Evolutionary conservation across 192 early-diverging fungal genomes (phyloP).

Genomic region (Lobosporangium transversale): DNA sequence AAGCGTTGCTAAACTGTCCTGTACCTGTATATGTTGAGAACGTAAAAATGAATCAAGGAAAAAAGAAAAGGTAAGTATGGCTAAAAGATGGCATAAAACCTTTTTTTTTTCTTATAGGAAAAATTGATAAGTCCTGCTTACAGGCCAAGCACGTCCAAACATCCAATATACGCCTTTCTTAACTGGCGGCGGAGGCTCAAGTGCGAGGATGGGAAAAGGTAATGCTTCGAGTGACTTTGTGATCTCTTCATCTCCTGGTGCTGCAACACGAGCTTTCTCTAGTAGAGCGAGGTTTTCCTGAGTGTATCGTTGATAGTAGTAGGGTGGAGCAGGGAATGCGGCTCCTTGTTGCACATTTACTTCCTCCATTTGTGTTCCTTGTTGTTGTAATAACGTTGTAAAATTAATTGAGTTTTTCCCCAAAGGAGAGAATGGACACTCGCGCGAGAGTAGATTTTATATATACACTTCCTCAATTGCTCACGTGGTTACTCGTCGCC

Average conservation of each 20-base stretch:
- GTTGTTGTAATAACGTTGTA: neutral
- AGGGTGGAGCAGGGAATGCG: conserved; percentile 74
- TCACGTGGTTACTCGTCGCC: too few species aligned
- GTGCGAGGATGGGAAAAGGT: conserved; percentile 56
- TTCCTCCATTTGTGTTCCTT: conserved; percentile 25
- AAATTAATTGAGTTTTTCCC: neutral
- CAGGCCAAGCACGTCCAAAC: conserved; percentile 80
- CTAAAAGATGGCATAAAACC: neutral
- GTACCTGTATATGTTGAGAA: conserved; percentile 38
- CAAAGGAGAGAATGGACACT: too few species aligned
- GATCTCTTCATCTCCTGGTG: conserved; percentile 35
- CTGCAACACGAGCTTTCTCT: conserved; percentile 19
- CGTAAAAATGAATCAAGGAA: too few species aligned
- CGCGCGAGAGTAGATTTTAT: too few species aligned
- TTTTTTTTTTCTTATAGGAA: neutral
- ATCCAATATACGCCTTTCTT: conserved; percentile 62
- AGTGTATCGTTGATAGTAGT: conserved; percentile 73
- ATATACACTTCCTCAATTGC: too few species aligned
- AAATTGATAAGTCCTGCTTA: too few species aligned
- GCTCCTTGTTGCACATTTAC: conserved; percentile 45
- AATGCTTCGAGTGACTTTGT: conserved; percentile 42
- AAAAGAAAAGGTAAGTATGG: too few species aligned
- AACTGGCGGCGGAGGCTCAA: conserved; percentile 67
- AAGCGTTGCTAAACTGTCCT: conserved; percentile 66
- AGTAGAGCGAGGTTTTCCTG: conserved; percentile 63